Evolutionary conservation across 106 monocot genomes (phyloP), one percentile per base, ranked within the genome.

Genomic region (Dendrobium nobile): DNA sequence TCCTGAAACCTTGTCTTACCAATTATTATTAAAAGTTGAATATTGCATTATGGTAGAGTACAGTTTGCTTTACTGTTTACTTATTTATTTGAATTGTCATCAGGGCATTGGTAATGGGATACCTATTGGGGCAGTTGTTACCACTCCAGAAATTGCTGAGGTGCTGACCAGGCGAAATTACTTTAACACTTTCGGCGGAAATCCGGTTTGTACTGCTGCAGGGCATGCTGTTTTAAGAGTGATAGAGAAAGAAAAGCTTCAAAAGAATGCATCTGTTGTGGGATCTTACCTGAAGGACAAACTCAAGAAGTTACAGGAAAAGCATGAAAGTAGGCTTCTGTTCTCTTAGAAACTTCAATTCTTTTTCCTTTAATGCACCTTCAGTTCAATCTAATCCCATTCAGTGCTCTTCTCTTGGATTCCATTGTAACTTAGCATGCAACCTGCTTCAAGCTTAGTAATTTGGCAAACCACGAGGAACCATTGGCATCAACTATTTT

Each of bases 61-160:
- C 22, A 51, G n/a, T 4, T 61, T 61, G 61, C 2, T 22, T 61
- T 61, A 3, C n/a, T n/a, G 61, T 10, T 61, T 7, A 61, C 19
- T 6, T 61, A 5, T 37, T 70, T 70, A 70, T 70, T 70, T 70
- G 13, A 11, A 70, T 37, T 70, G 28, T 70, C 13, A 70, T 70
- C 81, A 91, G 94, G 94, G 94, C 22, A 94, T 94, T 82, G 94
- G 91, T 27, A 94, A 91, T 73, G 94, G 94, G 44, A 88, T 88
- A 27, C 94, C 94, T 15, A 79, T 94, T 8, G 94, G 91, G 13
- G 93, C 91, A 31, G 91, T 94, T 8, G 83, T 94, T 28, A 94
- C 89, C 47, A 94, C 93, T 13, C 86, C 89, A 59, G 89, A 91
- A 77, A 90, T 94, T 67, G 91, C 91, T 33, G 79, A 91, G 79